These are phyloP conservation scores for Wakefieldia striispora DNA, from an alignment of 768 basidiomycete genomes.

Conservation along the genomic window DNA sequence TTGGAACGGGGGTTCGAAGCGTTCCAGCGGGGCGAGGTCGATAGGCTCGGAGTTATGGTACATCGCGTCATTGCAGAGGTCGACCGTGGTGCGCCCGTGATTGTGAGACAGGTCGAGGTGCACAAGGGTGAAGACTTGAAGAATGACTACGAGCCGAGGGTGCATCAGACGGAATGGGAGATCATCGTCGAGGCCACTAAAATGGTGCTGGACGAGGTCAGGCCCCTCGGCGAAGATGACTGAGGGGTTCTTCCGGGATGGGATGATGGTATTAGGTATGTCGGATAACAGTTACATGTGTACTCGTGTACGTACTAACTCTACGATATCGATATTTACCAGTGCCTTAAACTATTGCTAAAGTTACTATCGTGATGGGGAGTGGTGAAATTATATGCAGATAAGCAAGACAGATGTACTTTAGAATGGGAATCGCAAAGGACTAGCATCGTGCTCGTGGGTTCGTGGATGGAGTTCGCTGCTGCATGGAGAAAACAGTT, in stretches of 20 bases:
- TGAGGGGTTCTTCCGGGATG: too few species aligned
- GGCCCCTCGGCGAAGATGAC: conserved; percentile 11
- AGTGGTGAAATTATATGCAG: background rate
- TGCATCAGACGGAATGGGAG: conserved; percentile 86
- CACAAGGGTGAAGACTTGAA: conserved; percentile 68
- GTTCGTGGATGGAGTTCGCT: conserved; percentile 14
- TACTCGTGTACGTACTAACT: conserved; percentile 16
- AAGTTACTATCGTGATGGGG: conserved; percentile 6
- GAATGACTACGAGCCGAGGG: conserved; percentile 60
- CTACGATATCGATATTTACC: conserved; percentile 4
- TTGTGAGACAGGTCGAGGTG: conserved; percentile 78
- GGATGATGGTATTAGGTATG: conserved; percentile 4
- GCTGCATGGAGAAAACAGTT: conserved; percentile 9
- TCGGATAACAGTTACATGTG: conserved; percentile 1
- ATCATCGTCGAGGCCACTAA: conserved; percentile 86
- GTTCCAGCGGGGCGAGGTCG: conserved; percentile 78
- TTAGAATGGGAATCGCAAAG: conserved; percentile 30
- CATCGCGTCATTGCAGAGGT: conserved; percentile 93
- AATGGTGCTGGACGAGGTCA: conserved; percentile 59
- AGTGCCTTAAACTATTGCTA: conserved; percentile 19
- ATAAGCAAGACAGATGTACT: conserved; percentile 8
- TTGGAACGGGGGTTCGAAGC: conserved; percentile 89
- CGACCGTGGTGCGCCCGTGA: conserved; percentile 84
- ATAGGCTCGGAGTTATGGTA: conserved; percentile 84
- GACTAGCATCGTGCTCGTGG: conserved; percentile 7